Conservation (phyloP, 805 yeast genomes). For the Zygosaccharomyces bailii region DNA sequence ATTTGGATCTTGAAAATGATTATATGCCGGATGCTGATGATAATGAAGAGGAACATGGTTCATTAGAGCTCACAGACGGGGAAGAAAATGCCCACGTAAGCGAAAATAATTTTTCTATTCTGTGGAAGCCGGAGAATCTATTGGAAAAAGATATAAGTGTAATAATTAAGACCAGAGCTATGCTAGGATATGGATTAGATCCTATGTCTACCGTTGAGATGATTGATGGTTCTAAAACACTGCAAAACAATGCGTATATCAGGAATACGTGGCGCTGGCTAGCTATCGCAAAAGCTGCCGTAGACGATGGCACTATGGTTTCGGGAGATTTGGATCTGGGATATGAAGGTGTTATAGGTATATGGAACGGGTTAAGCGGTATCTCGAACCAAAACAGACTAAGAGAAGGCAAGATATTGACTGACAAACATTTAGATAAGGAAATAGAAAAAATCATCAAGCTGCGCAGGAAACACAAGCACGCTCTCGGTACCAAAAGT, state of each 20-base stretch:
- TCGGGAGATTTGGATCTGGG: conserved; percentile 74
- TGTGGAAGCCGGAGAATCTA: conserved; percentile 42
- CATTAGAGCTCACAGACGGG: conserved; percentile 18
- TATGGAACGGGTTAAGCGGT: conserved; percentile 76
- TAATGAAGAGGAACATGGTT: conserved; percentile 20
- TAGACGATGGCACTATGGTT: conserved; percentile 62
- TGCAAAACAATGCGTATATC: conserved; percentile 52
- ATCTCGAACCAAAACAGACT: conserved; percentile 49
- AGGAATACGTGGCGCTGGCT: conserved; percentile 93
- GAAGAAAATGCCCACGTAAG: conserved; percentile 24
- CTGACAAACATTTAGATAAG: conserved; percentile 34
- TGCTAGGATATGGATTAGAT: conserved; percentile 66
- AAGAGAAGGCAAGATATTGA: conserved; percentile 28
- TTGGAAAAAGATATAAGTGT: conserved; percentile 71
- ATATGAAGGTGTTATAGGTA: conserved; percentile 81
- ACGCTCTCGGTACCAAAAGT: conserved; percentile 22
- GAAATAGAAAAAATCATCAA: conserved; percentile 40
- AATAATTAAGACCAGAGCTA: conserved; percentile 68
- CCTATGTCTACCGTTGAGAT: conserved; percentile 60
- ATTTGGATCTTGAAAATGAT: conserved; percentile 31
- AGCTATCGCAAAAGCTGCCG: conserved; percentile 62
- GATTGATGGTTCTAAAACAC: conserved; percentile 48
- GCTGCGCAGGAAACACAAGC: conserved; percentile 36
- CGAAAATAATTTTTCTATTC: conserved; percentile 25
- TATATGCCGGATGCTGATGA: conserved; percentile 17